Evolutionary conservation across 768 basidiomycete genomes (phyloP), one percentile per base, ranked within the genome.

Genomic region (Trametes gibbosa): DNA sequence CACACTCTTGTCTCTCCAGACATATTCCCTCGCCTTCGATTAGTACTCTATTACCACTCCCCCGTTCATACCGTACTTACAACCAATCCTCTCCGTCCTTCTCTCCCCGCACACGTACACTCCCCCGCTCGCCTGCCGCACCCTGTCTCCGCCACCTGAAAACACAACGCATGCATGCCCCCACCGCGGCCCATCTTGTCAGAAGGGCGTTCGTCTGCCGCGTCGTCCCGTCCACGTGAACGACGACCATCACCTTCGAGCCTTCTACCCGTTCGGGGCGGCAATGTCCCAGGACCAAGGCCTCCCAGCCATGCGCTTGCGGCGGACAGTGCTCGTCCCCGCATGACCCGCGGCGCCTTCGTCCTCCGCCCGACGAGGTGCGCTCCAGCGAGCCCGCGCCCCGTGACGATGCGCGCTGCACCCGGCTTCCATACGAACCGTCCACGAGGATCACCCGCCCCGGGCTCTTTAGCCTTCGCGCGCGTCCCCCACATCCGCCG

Each of bases 371-470:
- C 46, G 47, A 41, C 46, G 17, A 27, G 46, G 45, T 39, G 37
- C 46, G 46, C 47, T 7, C 54, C 37, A 48, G 37, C 24, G 25
- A 14, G 24, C 54, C 35, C 24, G 12, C 35, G 54, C 47, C 54
- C 54, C 54, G 54, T 56, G 54, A 56, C 54, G 54, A 41, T 49
- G 39, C 54, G 54, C 54, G 54, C 24, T 29, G 46, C 23, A 16
- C 12, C 50, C 40, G 10, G 57, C 57, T 58, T 58, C 57, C 50
- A 58, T 58, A 50, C 41, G 57, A 58, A 58, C 34, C 49, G 29
- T 58, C 57, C 23, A 29, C 50, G 21, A 46, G n/a, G 50, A 58
- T 58, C 57, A 58, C 32, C 49, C 49, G 49, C 27, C 32, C 34
- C 49, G 49, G 49, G 29, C 17, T 40, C 27, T 53, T 25, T 53